Evolutionary conservation across 352 stramenopile genomes (phyloP).

Genomic region (Phytophthora uliginosa): DNA sequence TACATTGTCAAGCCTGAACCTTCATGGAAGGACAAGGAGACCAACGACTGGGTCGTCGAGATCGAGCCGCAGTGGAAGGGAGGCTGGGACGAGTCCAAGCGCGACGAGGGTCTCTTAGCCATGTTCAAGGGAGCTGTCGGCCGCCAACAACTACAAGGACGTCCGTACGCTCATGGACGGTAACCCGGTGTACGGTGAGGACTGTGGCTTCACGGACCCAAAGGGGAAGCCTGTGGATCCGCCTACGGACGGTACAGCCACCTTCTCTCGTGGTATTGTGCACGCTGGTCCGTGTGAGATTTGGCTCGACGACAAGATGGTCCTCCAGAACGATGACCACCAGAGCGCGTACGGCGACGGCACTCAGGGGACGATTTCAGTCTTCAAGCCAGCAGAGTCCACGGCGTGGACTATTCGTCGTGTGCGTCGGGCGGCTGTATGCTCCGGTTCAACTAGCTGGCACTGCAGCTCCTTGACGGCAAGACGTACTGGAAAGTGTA

Average conservation of each 20-base stretch:
- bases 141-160: conserved; percentile 29
- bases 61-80: conserved; percentile 44
- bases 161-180: conserved; percentile 34
- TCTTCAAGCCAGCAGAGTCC: conserved; percentile 28
- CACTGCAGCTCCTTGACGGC: conserved; percentile 33
- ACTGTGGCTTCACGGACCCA: conserved; percentile 43
- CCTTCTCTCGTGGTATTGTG: conserved; percentile 42
- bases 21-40: conserved; percentile 33
- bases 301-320: conserved; percentile 49
- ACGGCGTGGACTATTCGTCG: conserved; percentile 40
- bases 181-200: conserved; percentile 31
- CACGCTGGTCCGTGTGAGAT: conserved; percentile 50
- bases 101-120: conserved; percentile 26
- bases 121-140: conserved; percentile 38
- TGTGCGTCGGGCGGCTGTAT: conserved; percentile 37
- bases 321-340: conserved; percentile 45
- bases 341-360: conserved; percentile 36
- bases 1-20: conserved; percentile 23
- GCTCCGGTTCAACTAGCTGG: conserved; percentile 46
- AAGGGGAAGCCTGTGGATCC: conserved; percentile 26
- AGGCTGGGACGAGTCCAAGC: conserved; percentile 29
- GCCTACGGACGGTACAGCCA: conserved; percentile 33
- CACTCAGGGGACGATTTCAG: conserved; percentile 27
- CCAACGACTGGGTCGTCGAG: conserved; percentile 41
- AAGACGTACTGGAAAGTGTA: conserved; percentile 44